phyloP scores from a whole-genome alignment of 768 basidiomycete species.

The Serendipita sp. region DNA sequence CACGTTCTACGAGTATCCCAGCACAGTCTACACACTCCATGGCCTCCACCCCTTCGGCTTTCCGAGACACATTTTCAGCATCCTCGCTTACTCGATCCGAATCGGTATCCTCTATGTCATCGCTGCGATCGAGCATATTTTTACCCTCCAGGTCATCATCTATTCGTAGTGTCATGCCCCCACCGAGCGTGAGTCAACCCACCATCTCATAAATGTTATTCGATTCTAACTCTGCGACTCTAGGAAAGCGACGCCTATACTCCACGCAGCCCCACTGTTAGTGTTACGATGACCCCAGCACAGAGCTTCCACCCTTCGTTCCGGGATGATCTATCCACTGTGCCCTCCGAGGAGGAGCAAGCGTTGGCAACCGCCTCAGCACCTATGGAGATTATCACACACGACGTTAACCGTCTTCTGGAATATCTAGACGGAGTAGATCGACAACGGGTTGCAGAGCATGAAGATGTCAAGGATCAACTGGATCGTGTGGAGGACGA shows the following conservation, averaged over 20 bases:
- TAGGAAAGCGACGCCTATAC: slow-evolving; percentile 5
- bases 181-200: not conserved
- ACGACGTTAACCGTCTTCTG: slow-evolving; percentile 27
- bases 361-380: slow-evolving; percentile 11
- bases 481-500: slow-evolving; percentile 56
- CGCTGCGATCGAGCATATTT: not conserved
- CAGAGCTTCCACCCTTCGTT: slow-evolving; percentile 34
- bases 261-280: slow-evolving; percentile 28
- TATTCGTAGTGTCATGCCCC: slow-evolving; percentile 3
- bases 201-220: not conserved
- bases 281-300: slow-evolving; percentile 37
- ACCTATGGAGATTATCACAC: slow-evolving; percentile 23
- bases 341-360: slow-evolving; percentile 25
- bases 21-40: not conserved
- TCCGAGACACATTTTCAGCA: not conserved
- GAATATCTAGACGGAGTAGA: slow-evolving; percentile 50
- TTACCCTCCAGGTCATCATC: not conserved
- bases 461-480: slow-evolving; percentile 46
- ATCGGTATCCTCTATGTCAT: not conserved
- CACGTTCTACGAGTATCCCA: not conserved
- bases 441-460: slow-evolving; percentile 44
- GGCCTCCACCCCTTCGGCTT: not conserved
- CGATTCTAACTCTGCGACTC: not conserved
- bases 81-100: not conserved
- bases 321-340: slow-evolving; percentile 31